phyloP scores from a whole-genome alignment of 2,329 filamentous ascomycete genomes.

The Cercospora zeina region DNA sequence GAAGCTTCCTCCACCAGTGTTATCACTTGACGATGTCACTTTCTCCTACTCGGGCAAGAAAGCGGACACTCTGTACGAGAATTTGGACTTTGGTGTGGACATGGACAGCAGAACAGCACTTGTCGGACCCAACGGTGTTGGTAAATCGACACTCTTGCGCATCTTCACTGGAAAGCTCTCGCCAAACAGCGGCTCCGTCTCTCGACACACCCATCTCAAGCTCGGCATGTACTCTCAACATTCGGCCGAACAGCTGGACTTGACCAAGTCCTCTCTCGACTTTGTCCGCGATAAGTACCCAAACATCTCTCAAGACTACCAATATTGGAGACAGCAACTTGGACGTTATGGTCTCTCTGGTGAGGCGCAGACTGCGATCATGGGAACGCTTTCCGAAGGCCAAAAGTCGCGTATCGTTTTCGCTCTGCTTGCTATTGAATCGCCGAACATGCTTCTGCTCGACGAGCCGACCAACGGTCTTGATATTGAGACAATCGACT shows the following conservation, averaged over 20 bases:
- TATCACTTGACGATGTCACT: conserved; percentile 95
- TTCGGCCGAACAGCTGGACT: conserved; percentile 95
- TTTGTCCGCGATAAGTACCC: conserved; percentile 96
- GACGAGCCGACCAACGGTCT: conserved; percentile 99
- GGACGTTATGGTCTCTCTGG: conserved; percentile 91
- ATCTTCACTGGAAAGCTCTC: conserved; percentile 96
- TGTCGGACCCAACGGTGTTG: conserved; percentile 97
- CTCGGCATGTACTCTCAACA: conserved; percentile 98
- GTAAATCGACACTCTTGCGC: conserved; percentile 93
- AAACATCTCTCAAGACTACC: conserved; percentile 90
- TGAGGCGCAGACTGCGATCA: conserved; percentile 91
- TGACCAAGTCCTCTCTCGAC: conserved; percentile 96
- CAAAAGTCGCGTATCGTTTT: conserved; percentile 99
- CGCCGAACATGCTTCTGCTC: conserved; percentile 94
- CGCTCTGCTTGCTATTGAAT: conserved; percentile 89
- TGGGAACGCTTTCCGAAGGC: conserved; percentile 96
- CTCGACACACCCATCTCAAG: conserved; percentile 96
- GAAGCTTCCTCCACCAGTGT: conserved; percentile 95
- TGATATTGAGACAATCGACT: conserved; percentile 98
- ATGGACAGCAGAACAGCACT: conserved; percentile 98
- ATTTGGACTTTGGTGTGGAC: conserved; percentile 97
- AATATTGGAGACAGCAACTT: conserved; percentile 98
- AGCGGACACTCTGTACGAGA: conserved; percentile 91
- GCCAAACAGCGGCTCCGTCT: conserved; percentile 77
- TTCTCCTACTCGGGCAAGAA: conserved; percentile 94